Conservation (phyloP, 2,329 filamentous ascomycete genomes). For the Trichophyton verrucosum region DNA sequence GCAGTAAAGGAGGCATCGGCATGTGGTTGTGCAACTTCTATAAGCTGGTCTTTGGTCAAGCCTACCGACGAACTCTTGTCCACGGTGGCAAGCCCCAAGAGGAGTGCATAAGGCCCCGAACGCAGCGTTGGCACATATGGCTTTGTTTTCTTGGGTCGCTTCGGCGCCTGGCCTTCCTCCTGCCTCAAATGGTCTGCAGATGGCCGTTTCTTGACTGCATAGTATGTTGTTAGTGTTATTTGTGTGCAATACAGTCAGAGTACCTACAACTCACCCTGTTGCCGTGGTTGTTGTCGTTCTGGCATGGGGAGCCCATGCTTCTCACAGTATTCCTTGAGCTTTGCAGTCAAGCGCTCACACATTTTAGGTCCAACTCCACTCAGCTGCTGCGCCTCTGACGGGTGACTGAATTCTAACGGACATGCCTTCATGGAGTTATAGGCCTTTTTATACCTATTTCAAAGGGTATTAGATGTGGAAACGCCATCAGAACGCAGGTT, state of each 20-base stretch:
- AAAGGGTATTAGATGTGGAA: not conserved
- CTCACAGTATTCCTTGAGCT: conserved; percentile 44
- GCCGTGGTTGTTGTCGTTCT: conserved; percentile 40
- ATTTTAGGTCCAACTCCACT: conserved; percentile 62
- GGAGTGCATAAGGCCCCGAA: conserved; percentile 62
- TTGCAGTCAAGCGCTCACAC: conserved; percentile 55
- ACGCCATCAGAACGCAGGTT: not conserved
- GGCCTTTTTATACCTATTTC: conserved; percentile 57
- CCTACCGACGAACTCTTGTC: conserved; percentile 44
- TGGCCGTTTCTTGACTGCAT: conserved; percentile 21
- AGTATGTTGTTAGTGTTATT: conserved; percentile 6
- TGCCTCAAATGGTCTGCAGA: conserved; percentile 19
- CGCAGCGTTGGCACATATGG: conserved; percentile 59
- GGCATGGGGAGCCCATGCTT: conserved; percentile 59
- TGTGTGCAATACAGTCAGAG: not conserved
- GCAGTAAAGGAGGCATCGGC: conserved; percentile 63
- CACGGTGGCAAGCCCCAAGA: conserved; percentile 52
- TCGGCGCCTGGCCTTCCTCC: conserved; percentile 32
- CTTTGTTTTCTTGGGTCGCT: conserved; percentile 46
- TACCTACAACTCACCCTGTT: not conserved
- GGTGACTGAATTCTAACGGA: conserved; percentile 58
- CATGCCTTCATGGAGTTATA: conserved; percentile 66
- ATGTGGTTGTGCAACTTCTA: conserved; percentile 56
- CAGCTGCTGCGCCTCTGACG: conserved; percentile 59
- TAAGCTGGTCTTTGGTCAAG: conserved; percentile 55